These are phyloP conservation scores for Claviceps quebecensis DNA, from an alignment of 2,329 filamentous ascomycete genomes.

Conservation along the genomic window DNA sequence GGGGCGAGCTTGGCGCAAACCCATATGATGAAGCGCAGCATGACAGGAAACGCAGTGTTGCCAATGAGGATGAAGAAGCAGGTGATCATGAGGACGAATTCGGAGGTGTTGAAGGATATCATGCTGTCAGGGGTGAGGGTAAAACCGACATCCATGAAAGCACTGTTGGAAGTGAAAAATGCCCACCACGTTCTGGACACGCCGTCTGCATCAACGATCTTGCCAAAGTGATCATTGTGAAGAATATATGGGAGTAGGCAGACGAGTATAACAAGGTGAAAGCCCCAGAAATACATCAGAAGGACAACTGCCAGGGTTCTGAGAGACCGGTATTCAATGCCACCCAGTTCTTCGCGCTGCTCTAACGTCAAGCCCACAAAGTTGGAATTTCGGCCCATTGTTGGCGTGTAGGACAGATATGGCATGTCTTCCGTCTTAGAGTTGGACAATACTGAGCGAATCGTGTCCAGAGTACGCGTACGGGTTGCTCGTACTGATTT, in stretches of 20 bases:
- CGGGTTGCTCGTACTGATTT: slow-evolving; percentile 15
- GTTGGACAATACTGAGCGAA: slow-evolving; percentile 42
- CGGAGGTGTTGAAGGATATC: slow-evolving; percentile 68
- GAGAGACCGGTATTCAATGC: slow-evolving; percentile 87
- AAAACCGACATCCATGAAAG: slow-evolving; percentile 92
- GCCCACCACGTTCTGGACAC: slow-evolving; percentile 75
- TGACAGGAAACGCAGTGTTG: slow-evolving; percentile 89
- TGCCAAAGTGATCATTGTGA: slow-evolving; percentile 45
- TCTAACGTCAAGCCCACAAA: slow-evolving; percentile 81
- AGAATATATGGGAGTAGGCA: slow-evolving; percentile 72
- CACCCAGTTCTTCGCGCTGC: slow-evolving; percentile 86
- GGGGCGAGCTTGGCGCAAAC: slow-evolving; percentile 52
- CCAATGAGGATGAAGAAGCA: slow-evolving; percentile 85
- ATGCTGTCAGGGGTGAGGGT: slow-evolving; percentile 90
- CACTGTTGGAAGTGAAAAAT: slow-evolving; percentile 73
- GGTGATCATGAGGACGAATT: slow-evolving; percentile 62
- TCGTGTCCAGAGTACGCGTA: slow-evolving; percentile 41
- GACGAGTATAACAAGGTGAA: slow-evolving; percentile 62
- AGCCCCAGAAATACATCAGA: slow-evolving; percentile 67
- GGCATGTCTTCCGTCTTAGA: slow-evolving; percentile 52
- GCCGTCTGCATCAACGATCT: slow-evolving; percentile 46
- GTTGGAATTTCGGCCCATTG: slow-evolving; percentile 81
- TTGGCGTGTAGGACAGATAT: slow-evolving; percentile 89
- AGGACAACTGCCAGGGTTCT: slow-evolving; percentile 74
- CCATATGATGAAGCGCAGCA: slow-evolving; percentile 93